Evolutionary conservation across 1,284 basidiomycete genomes (phyloP), one percentile per base, ranked within the genome.

Genomic region (Ceratobasidium theobromae): DNA sequence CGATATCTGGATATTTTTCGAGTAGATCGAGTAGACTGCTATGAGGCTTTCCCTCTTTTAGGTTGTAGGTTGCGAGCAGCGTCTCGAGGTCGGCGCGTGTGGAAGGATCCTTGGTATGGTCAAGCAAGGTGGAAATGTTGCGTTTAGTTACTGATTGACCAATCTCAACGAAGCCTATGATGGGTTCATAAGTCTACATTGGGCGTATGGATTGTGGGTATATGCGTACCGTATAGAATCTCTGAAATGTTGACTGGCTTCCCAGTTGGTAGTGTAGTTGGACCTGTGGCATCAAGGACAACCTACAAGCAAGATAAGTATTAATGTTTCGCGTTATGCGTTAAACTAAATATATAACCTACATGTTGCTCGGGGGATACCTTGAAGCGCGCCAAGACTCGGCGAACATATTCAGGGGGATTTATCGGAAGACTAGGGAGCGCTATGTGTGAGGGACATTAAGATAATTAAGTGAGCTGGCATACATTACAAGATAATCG

Each of bases 1-100:
- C 69, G 68, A 82, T 76, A 48, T 76, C 75, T 2, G 75, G 70
- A 69, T 79, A 74, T 32, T 73, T 46, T 65, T 82, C 81, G 43
- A 84, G 75, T 51, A 83, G 74, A 69, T 80, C 78, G 32, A 82
- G 74, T 41, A 82, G 73, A 69, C 79, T 80, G 75, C 12, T 72
- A 73, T 9, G 77, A 72, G 14, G 81, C 76, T 45, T 9, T 11
- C 76, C 75, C 0, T 76, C 74, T 18, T 75, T 70, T 6, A 11
- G 43, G 18, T 6, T 11, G 70, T 80, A 80, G n/a, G 72, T 70
- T 12, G 69, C 66, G 4, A 72, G 67, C 16, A 79, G 73, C 9
- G 71, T 72, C 41, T 74, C 71, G 9, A 79, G 72, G 28, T 71
- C 68, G 11, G 70, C 33, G 58, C 55, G 16, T 21, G 33, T 51